Conservation (phyloP, 1,284 basidiomycete genomes). For the Cryptococcus amylolentus region DNA sequence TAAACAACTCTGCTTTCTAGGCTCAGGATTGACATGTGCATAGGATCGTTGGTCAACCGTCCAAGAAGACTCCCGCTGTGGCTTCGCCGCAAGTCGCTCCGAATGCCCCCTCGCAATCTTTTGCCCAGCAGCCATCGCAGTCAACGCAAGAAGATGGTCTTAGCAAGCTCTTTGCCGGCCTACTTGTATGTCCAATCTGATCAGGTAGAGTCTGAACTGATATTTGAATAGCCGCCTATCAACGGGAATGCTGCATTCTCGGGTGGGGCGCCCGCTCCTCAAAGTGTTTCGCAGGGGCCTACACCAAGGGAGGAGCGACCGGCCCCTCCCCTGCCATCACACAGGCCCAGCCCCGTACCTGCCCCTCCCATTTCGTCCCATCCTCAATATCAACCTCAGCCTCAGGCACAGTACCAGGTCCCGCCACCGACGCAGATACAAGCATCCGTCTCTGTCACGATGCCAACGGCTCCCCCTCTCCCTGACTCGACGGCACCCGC, state of each 20-base stretch:
- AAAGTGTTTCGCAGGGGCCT: too few relatives aligned
- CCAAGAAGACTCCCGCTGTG: slow-evolving; percentile 11
- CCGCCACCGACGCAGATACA: background rate
- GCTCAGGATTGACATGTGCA: slow-evolving; percentile 1
- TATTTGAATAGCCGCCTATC: too few relatives aligned
- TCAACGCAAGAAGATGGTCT: slow-evolving; percentile 26
- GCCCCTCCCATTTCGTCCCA: background rate
- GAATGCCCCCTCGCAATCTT: background rate
- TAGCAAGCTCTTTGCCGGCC: slow-evolving; percentile 38
- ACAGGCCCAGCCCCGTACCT: background rate
- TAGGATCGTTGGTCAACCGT: slow-evolving; percentile 41
- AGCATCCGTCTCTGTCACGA: background rate
- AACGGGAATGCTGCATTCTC: too few relatives aligned
- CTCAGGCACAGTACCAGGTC: too few relatives aligned
- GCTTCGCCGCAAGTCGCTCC: background rate
- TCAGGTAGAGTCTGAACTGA: too few relatives aligned
- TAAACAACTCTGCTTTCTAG: background rate
- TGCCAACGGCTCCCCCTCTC: background rate
- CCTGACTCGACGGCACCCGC: background rate
- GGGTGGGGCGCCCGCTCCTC: too few relatives aligned
- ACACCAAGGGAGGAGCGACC: too few relatives aligned
- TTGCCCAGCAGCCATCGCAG: slow-evolving; percentile 1
- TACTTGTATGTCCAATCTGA: slow-evolving; percentile 1
- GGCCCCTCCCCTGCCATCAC: too few relatives aligned
- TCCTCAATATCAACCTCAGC: too few relatives aligned